Base-by-base conservation (phyloP, 176 grass and related monocot genomes). In the Oryza rufipogon region DNA sequence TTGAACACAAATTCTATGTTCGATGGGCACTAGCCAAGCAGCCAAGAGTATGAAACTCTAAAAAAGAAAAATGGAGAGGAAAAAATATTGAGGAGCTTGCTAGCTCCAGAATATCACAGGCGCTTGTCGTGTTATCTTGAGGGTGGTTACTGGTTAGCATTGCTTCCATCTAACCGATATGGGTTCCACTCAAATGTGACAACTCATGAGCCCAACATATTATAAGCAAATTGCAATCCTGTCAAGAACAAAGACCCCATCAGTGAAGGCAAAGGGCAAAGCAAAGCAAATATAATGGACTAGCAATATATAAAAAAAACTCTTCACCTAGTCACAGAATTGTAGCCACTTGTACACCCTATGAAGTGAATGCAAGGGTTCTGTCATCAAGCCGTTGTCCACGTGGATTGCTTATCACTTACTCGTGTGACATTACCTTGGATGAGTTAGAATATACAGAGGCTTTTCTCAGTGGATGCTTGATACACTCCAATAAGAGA, bases 61-160 rank as follows among this genome's bases (percentile, higher is more conserved):
- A n/a, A 58, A 58, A 58, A 58, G 9, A 32, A 32, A 32, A 58
- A 56, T 19, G 15, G 17, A 58, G 51, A 19, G 52, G 13, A 16
- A 20, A 58, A 58, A 0, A 56, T 20, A 56, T 58, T 1, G 15
- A 6, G 4, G 52, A 56, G 52, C 52, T 20, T 19, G 52, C 6
- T 58, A 15, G 74, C 74, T 78, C 64, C n/a, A 71, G 77, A 76
- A 71, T 70, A 85, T 85, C 82, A 85, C 72, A 86, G 72, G 65
- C 3, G 42, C 64, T 80, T 89, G 87, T 89, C 76, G 61, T 51
- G 76, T 80, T 22, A 80, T 80, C 75, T 48, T 70, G 49, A 39
- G 25, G 86, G 80, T 95, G 74, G 85, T 91, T 92, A 85, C 77
- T 95, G 74, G 85, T 91, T 92, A 85, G 90, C 82, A 19, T 73